These are phyloP conservation scores for Umbilicaria muhlenbergii DNA, from an alignment of 495 filamentous ascomycete genomes.

Conservation along the genomic window DNA sequence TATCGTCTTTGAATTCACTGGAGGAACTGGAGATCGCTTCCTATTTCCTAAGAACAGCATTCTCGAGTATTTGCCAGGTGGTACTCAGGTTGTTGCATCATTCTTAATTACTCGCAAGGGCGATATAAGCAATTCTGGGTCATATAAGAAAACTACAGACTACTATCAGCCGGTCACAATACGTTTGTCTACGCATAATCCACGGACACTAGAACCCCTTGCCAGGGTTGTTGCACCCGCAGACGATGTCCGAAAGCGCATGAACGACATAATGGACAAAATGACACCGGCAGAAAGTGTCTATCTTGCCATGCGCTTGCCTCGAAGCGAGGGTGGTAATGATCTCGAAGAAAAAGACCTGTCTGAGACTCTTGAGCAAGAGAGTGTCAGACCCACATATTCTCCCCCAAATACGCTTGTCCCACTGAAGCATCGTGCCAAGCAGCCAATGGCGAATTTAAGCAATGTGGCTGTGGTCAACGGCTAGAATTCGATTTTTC, in stretches of 20 bases:
- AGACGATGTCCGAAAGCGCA: constrained; percentile 66
- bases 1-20: constrained; percentile 71
- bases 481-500: too few relatives aligned
- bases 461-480: too few relatives aligned
- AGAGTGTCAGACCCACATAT: too few relatives aligned
- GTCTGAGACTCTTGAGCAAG: too few relatives aligned
- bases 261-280: constrained; percentile 65
- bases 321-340: neutral
- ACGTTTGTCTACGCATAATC: constrained; percentile 46
- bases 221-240: constrained; percentile 58
- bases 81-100: constrained; percentile 32
- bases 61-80: constrained; percentile 47
- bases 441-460: too few relatives aligned
- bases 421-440: too few relatives aligned
- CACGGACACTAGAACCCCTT: constrained; percentile 56
- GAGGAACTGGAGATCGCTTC: constrained; percentile 67
- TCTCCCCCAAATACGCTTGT: too few relatives aligned
- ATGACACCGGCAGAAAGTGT: constrained; percentile 10
- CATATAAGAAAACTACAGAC: constrained; percentile 35
- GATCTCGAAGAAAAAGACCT: too few relatives aligned
- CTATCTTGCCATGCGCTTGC: constrained; percentile 9
- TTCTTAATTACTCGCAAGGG: constrained; percentile 35
- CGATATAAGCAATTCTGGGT: constrained; percentile 19
- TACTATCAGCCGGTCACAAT: constrained; percentile 89
- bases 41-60: constrained; percentile 78